These are phyloP conservation scores for Coniochaeta sp. DNA, from an alignment of 2,329 filamentous ascomycete species.

Conservation along the genomic window DNA sequence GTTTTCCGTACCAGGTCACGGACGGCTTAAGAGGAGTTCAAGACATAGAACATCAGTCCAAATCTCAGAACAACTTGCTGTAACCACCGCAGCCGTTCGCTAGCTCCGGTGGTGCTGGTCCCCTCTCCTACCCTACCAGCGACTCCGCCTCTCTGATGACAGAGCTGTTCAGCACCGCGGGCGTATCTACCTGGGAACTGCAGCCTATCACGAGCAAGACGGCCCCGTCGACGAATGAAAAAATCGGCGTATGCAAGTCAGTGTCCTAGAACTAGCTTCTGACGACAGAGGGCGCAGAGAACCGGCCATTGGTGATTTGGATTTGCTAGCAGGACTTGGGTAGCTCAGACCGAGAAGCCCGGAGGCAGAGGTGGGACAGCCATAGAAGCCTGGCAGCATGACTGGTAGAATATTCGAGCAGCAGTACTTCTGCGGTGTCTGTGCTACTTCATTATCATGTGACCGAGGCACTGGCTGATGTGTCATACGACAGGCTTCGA, in stretches of 20 bases:
- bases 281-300: neutral
- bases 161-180: neutral
- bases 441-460: neutral
- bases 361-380: neutral
- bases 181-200: neutral
- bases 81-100: neutral
- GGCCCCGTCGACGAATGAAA: neutral
- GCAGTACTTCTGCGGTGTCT: neutral
- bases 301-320: neutral
- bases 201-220: neutral
- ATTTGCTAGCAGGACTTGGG: neutral
- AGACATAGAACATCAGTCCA: neutral
- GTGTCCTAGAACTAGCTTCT: neutral
- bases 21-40: neutral
- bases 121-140: neutral
- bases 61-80: neutral
- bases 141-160: neutral
- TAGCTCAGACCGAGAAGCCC: neutral
- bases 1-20: neutral
- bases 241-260: neutral
- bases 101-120: neutral
- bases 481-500: neutral
- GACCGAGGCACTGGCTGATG: neutral
- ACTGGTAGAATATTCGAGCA: neutral
- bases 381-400: neutral